These are phyloP conservation scores for Suillus plorans DNA, from an alignment of 768 basidiomycete genomes.

Conservation along the genomic window DNA sequence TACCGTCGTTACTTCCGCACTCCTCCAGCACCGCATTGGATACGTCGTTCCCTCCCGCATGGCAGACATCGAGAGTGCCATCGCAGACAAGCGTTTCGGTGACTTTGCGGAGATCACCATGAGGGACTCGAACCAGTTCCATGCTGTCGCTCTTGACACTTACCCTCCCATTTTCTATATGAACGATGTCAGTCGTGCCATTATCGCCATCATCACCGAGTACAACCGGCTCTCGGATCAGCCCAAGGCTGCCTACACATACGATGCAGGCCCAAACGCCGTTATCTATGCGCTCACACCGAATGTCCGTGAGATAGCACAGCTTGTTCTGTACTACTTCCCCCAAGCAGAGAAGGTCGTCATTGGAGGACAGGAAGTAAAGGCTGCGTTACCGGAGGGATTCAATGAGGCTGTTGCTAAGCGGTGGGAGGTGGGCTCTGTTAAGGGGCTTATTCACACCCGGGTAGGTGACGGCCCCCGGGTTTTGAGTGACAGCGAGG, in stretches of 20 bases:
- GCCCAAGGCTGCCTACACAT: conserved; percentile 93
- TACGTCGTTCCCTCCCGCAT: conserved; percentile 87
- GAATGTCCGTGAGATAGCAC: conserved; percentile 76
- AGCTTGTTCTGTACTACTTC: conserved; percentile 81
- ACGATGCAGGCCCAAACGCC: conserved; percentile 97
- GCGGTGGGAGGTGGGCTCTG: conserved; percentile 70
- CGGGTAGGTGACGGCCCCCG: conserved; percentile 90
- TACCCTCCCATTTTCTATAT: conserved; percentile 99
- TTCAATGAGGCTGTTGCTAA: conserved; percentile 82
- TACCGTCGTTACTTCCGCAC: conserved; percentile 87
- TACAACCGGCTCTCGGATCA: conserved; percentile 80
- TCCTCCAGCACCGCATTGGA: conserved; percentile 87
- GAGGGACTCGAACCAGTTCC: conserved; percentile 98
- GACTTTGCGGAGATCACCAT: conserved; percentile 90
- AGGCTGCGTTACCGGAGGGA: conserved; percentile 58
- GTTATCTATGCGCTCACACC: conserved; percentile 88
- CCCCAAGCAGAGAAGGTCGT: conserved; percentile 60
- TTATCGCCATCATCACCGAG: conserved; percentile 89
- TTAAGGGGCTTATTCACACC: conserved; percentile 91
- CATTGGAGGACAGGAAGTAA: conserved; percentile 44
- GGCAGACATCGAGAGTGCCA: conserved; percentile 78
- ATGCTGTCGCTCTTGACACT: conserved; percentile 96
- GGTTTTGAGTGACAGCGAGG: conserved; percentile 58
- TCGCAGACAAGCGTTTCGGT: conserved; percentile 78
- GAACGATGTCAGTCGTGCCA: conserved; percentile 95